Evolutionary conservation across 306 rosid genomes (phyloP).

Genomic region (Psophocarpus tetragonolobus): DNA sequence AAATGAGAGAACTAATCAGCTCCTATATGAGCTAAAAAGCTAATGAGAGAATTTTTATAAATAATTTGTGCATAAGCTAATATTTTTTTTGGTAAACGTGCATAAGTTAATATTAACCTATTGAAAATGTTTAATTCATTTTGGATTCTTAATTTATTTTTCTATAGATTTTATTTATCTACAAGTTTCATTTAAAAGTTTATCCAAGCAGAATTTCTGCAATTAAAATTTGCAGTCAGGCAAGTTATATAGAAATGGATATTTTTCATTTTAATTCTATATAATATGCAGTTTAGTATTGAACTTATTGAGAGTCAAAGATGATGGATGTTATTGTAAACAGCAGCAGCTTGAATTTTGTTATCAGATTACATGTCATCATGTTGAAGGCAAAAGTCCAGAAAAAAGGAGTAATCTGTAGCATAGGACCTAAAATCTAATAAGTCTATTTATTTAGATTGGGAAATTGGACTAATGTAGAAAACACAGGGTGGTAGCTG

Average conservation of each 20-base stretch:
- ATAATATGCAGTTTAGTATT: not conserved
- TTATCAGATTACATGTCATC: not conserved
- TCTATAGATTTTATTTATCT: too few species aligned
- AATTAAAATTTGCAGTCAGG: not conserved
- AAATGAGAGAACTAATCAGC: too few species aligned
- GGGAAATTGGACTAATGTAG: not conserved
- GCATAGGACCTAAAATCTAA: not conserved
- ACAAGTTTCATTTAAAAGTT: not conserved
- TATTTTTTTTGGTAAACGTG: too few species aligned
- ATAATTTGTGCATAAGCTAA: not conserved
- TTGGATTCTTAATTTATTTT: too few species aligned
- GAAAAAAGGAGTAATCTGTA: not conserved
- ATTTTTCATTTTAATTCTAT: not conserved
- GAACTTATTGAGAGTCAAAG: not conserved
- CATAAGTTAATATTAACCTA: not conserved
- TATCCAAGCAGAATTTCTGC: not conserved
- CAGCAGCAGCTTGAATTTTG: not conserved
- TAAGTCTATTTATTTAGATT: not conserved
- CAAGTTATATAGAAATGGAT: not conserved
- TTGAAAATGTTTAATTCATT: too few species aligned
- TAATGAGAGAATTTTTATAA: not conserved
- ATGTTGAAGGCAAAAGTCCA: conserved; percentile 12
- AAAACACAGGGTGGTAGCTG: not conserved
- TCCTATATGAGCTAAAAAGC: too few species aligned
- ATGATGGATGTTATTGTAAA: conserved; percentile 11